Base-by-base conservation (phyloP, 2,329 filamentous ascomycete species). In the Fonsecaea pedrosoi region DNA sequence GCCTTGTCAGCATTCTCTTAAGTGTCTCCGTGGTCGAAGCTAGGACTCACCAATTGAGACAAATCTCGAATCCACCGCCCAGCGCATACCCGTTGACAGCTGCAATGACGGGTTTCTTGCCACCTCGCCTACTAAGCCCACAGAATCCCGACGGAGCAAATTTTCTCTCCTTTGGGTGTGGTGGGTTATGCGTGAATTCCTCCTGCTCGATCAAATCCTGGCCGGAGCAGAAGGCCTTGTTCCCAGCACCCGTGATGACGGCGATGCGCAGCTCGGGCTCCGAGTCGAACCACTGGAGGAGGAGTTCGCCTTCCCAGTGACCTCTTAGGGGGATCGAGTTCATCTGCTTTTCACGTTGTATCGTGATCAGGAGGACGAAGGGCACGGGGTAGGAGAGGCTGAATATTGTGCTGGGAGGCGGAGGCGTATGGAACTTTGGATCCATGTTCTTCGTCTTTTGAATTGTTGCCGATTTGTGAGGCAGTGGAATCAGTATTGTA, bases 51-150 rank as follows among this genome's bases (percentile, higher is more conserved):
- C 59, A 58, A 25, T 67, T 67, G 54, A 66, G 15, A 3, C n/a
- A 30, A 21, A 92, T 92, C 80, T 94, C 91, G 77, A 90, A 88
- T 1, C 90, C 91, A 60, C 91, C 91, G 35, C 91, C 91, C 50
- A 91, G 83, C 67, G 89, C 91, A 13, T 89, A 80, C 6, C 91
- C 91, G 73, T 92, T 91, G 25, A 93, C 89, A 1, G 91, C 91
- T 1, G 88, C 89, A 30, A 94, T 84, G 59, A 94, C 83, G 6
- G 91, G 91, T 73, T 94, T 94, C 77, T 86, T 87, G 54, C 90
- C 90, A 1, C 30, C 30, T 32, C 30, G 30, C 30, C 30, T 32
- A 32, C 30, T 32, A 5, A 32, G 30, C 30, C 30, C 30, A 32
- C 30, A 32, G 30, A 32, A 32, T 6, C 30, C 30, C 30, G 30